A percentile compares a stretch with the other conserved stretches of the same genome.
Evolutionary conservation across 148 eudicot species (phyloP).

Genomic region (Vaccinium darrowii): DNA sequence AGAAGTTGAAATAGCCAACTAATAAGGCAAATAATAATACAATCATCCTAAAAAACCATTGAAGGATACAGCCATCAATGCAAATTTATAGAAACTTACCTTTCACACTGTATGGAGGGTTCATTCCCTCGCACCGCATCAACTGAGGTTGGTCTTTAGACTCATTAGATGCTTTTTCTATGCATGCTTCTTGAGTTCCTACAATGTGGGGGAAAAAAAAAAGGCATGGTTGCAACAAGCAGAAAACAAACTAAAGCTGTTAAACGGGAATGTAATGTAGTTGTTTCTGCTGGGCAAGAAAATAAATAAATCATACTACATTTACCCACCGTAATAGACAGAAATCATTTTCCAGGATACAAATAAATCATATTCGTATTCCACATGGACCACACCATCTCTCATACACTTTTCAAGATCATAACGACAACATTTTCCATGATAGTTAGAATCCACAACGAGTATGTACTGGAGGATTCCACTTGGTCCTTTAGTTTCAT

Average conservation of each 20-base stretch:
- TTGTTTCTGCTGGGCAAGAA: constrained; percentile 3
- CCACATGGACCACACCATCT: not conserved
- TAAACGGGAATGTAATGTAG: not conserved
- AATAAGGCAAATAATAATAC: not conserved
- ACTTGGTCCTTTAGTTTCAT: not conserved
- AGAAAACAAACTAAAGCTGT: not conserved
- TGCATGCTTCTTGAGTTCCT: not conserved
- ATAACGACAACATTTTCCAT: not conserved
- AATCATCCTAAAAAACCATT: not conserved
- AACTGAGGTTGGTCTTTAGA: not conserved
- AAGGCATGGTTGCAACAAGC: not conserved
- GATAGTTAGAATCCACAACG: not conserved
- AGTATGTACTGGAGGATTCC: not conserved
- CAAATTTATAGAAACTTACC: not conserved
- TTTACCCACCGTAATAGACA: not conserved
- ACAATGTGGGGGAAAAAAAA: not conserved
- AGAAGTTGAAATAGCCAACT: not conserved
- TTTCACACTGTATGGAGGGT: not conserved
- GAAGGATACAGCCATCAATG: too few species aligned
- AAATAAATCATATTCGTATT: not conserved
- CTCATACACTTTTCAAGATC: constrained; percentile 4
- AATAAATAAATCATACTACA: not conserved
- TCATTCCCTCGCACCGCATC: not conserved
- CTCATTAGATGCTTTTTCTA: not conserved
- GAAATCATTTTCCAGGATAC: not conserved